These are phyloP conservation scores for Penstemon davidsonii DNA, from an alignment of 257 asterid genomes.

Conservation along the genomic window DNA sequence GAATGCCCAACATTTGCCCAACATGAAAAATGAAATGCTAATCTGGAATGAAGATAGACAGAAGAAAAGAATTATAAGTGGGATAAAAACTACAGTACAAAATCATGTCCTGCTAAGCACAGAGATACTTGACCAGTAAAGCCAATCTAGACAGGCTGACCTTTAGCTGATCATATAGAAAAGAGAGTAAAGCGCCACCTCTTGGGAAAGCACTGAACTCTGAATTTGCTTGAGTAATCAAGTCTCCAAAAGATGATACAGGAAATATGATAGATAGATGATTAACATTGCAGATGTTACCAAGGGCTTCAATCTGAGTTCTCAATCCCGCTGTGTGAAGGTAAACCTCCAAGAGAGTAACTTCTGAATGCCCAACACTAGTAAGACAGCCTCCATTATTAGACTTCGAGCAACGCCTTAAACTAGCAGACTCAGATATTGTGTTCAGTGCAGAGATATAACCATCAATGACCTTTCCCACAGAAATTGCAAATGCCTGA, in stretches of 20 bases:
- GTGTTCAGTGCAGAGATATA: constrained; percentile 77
- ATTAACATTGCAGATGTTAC: constrained; percentile 71
- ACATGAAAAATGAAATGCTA: constrained; percentile 23
- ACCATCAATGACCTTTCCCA: constrained; percentile 75
- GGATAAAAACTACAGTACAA: constrained; percentile 23
- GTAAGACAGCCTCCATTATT: constrained; percentile 71
- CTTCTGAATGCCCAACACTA: constrained; percentile 68
- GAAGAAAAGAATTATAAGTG: constrained; percentile 15
- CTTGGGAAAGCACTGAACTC: constrained; percentile 68
- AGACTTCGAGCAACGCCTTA: constrained; percentile 60
- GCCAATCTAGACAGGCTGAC: constrained; percentile 39
- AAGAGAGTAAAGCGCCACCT: constrained; percentile 82
- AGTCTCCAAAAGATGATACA: constrained; percentile 50
- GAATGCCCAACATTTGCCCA: constrained; percentile 10
- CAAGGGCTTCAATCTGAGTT: constrained; percentile 88
- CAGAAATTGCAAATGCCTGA: constrained; percentile 93
- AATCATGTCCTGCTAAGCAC: constrained; percentile 27
- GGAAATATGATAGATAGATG: constrained; percentile 61
- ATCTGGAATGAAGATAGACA: constrained; percentile 17
- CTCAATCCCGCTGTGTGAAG: constrained; percentile 76
- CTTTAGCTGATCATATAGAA: constrained; percentile 81
- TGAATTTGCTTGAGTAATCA: constrained; percentile 49
- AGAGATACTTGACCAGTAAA: constrained; percentile 17
- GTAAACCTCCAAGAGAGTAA: constrained; percentile 82
- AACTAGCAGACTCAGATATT: constrained; percentile 63